A percentile compares a stretch with the other conserved stretches of the same genome.
Conservation (phyloP, 2,329 filamentous ascomycete genomes). For the Phyllosticta citribraziliensis region DNA sequence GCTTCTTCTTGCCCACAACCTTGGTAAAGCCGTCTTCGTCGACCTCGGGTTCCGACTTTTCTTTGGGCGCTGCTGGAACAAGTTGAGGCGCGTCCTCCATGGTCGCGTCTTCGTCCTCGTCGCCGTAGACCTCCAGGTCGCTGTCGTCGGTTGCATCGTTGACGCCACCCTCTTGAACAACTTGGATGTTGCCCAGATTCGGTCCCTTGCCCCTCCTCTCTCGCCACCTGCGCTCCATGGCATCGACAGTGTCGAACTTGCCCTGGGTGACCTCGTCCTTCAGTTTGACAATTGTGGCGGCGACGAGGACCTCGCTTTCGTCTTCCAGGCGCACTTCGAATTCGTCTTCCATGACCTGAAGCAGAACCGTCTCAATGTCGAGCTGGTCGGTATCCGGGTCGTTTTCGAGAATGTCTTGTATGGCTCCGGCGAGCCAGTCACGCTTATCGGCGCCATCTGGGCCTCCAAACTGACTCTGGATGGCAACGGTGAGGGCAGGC, state of each 20-base stretch:
- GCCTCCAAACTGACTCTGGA: constrained; percentile 81
- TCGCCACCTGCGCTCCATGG: constrained; percentile 53
- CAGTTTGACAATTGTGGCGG: constrained; percentile 60
- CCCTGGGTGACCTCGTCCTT: constrained; percentile 49
- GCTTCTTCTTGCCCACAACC: constrained; percentile 31
- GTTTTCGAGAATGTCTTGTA: constrained; percentile 64
- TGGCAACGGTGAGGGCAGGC: constrained; percentile 78
- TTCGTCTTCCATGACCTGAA: constrained; percentile 91
- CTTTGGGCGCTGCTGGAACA: constrained; percentile 19
- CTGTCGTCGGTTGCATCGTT: constrained; percentile 36
- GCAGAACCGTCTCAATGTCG: constrained; percentile 73
- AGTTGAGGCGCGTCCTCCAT: constrained; percentile 29
- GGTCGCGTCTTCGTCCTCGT: constrained; percentile 22
- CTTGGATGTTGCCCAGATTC: constrained; percentile 36
- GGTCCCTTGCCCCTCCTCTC: constrained; percentile 47
- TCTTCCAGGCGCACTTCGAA: constrained; percentile 92
- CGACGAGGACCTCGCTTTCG: constrained; percentile 67
- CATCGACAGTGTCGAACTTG: constrained; percentile 56
- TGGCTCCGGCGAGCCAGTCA: constrained; percentile 87
- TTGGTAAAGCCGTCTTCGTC: constrained; percentile 35
- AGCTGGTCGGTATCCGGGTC: constrained; percentile 57
- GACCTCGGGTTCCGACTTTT: constrained; percentile 27
- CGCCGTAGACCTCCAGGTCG: constrained; percentile 37
- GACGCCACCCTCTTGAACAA: constrained; percentile 50
- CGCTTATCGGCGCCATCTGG: constrained; percentile 76